Conservation (phyloP, 495 filamentous ascomycete species). For the Neurospora tetrasperma region DNA sequence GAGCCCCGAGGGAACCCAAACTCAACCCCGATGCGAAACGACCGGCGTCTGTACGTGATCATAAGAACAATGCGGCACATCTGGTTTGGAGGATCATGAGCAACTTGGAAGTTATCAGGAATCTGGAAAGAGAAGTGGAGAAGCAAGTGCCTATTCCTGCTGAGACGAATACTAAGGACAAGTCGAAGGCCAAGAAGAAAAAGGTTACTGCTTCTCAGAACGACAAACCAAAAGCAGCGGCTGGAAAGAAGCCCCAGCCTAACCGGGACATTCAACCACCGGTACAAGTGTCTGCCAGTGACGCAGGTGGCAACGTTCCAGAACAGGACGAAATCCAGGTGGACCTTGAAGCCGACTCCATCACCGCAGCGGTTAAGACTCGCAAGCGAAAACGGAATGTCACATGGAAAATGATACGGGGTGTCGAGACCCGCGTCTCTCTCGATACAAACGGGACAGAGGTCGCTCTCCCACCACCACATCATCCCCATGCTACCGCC, state of each 20-base stretch:
- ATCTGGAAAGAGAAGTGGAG: not conserved
- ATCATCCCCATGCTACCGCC: not conserved
- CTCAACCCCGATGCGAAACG: constrained; percentile 24
- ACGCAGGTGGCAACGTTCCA: not conserved
- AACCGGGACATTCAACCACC: not conserved
- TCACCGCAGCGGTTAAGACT: constrained; percentile 28
- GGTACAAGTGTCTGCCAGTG: not conserved
- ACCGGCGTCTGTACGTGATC: constrained; percentile 24
- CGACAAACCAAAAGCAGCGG: not conserved
- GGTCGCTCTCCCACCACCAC: not conserved
- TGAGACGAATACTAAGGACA: not conserved
- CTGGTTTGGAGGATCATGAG: constrained; percentile 22
- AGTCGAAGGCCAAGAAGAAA: not conserved
- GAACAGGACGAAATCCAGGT: not conserved
- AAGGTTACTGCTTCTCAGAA: not conserved
- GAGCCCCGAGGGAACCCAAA: constrained; percentile 8
- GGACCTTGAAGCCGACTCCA: constrained; percentile 18
- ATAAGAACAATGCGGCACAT: constrained; percentile 28
- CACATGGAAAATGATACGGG: constrained; percentile 27
- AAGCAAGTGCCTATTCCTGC: not conserved
- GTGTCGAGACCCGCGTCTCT: constrained; percentile 24
- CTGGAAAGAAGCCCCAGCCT: not conserved
- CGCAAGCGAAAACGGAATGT: constrained; percentile 29
- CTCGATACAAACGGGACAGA: constrained; percentile 4
- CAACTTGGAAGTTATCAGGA: constrained; percentile 2